Conservation (phyloP, 176 grass and related monocot species). For the Oryza longistaminata region DNA sequence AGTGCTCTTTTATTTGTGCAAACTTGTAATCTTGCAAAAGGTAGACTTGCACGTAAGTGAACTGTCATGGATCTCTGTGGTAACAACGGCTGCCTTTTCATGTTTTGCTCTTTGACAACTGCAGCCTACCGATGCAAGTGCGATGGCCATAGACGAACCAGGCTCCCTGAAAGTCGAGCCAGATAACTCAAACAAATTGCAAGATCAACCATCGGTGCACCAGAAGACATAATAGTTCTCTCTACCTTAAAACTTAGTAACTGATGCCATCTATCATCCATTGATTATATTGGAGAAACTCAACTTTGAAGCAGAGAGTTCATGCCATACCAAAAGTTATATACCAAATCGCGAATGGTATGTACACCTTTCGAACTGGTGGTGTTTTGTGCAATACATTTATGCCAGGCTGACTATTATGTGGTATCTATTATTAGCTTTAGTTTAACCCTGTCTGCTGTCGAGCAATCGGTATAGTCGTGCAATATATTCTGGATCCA, state of each 20-base stretch:
- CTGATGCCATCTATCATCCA: constrained; percentile 21
- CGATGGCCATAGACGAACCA: constrained; percentile 56
- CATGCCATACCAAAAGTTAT: constrained; percentile 20
- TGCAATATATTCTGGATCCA: neutral
- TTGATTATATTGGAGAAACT: constrained; percentile 21
- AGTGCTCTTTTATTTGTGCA: constrained; percentile 29
- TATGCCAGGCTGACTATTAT: neutral
- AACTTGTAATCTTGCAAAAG: constrained; percentile 15
- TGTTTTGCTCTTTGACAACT: neutral
- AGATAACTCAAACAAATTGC: constrained; percentile 46
- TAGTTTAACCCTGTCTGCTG: neutral
- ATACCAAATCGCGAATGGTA: neutral
- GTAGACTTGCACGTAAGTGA: neutral
- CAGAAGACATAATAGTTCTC: constrained; percentile 46
- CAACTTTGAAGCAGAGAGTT: neutral
- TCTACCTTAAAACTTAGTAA: constrained; percentile 10
- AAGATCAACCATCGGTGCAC: constrained; percentile 27
- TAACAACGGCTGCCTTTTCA: neutral
- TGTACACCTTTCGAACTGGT: constrained; percentile 4
- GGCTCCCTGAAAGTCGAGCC: constrained; percentile 35
- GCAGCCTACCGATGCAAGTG: constrained; percentile 46
- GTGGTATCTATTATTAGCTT: neutral
- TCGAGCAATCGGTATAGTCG: neutral
- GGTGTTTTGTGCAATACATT: neutral
- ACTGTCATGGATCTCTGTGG: neutral